Base-by-base conservation (phyloP, 305 asterid species). In the Fraxinus albicans region DNA sequence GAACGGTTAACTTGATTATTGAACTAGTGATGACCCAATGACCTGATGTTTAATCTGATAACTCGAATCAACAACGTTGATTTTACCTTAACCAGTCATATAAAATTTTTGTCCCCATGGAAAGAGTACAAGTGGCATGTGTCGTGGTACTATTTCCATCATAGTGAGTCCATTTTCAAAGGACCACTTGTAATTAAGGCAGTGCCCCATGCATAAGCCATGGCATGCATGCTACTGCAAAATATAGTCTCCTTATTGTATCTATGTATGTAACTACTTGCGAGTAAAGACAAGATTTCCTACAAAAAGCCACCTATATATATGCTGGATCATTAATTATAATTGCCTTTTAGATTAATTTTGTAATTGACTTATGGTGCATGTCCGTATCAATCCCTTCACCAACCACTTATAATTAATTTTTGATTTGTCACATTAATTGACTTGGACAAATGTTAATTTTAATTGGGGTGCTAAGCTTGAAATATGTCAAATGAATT, bases 121-220 rank as follows among this genome's bases (percentile, higher is more conserved):
- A 36, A 36, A 36, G 42, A 36, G 9, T 36, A 36, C 8, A 36
- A 36, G 42, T 36, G 0, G 42, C 42, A 36, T 36, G 1, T 36
- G 42, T 36, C 42, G 42, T 6, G 42, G 42, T 36, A 36, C 42
- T 36, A 87, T 33, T 33, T 33, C 84, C 86, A 72, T 82, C 73
- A 77, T 73, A 55, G 84, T 67, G 73, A 82, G 78, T 60, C 65
- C 72, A 15, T 36, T 77, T 70, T 33, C 4, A 8, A 17, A 63
- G 55, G 91, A 85, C 90, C 90, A 86, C 88, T 74, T 77, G 3
- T 40, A 79, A 77, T 84, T 79, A 77, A 80, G 84, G 73, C 88
- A 84, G 6, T 29, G 17, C 47, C 86, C 89, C 87, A 77, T 72
- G 31, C 84, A 65, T 31, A 73, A 40, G 21, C 65, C 25, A n/a